Conservation (phyloP, 305 asterid genomes). For the Rubia balearica region DNA sequence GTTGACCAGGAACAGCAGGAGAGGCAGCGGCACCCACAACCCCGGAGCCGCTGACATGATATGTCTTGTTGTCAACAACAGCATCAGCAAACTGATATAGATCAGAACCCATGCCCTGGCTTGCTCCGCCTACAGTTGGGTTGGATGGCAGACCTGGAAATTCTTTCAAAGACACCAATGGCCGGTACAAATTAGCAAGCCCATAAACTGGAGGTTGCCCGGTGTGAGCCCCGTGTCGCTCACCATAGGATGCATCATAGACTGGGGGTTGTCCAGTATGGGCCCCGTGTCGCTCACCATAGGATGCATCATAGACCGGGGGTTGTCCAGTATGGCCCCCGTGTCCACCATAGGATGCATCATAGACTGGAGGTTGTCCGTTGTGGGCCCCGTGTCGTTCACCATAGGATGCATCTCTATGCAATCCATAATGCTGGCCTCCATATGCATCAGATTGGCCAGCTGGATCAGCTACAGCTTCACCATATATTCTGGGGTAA, state of each 20-base stretch:
- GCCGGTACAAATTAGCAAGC: conserved; percentile 40
- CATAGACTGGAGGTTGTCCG: conserved; percentile 27
- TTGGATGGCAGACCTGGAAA: conserved; percentile 36
- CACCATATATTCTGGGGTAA: conserved; percentile 25
- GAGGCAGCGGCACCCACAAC: conserved; percentile 24
- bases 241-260: conserved; percentile 22
- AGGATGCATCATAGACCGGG: conserved; percentile 27
- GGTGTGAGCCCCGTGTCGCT: conserved; percentile 19
- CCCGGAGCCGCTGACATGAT: conserved; percentile 24
- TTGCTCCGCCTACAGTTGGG: conserved; percentile 31
- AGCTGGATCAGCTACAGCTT: neutral
- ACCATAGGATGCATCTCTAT: conserved; percentile 26
- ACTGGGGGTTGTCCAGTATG: conserved; percentile 27
- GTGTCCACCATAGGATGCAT: conserved; percentile 29
- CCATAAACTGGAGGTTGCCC: conserved; percentile 32
- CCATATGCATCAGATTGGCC: neutral
- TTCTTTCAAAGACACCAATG: conserved; percentile 36
- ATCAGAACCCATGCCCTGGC: conserved; percentile 37
- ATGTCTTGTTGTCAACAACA: conserved; percentile 34
- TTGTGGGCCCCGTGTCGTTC: conserved; percentile 27
- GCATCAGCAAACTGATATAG: conserved; percentile 63
- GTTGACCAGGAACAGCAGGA: conserved; percentile 21
- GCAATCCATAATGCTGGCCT: neutral
- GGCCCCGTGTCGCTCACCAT: conserved; percentile 26
- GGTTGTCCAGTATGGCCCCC: conserved; percentile 30